Base-by-base conservation (phyloP, 148 eudicot species). In the Fagopyrum homotropicum region DNA sequence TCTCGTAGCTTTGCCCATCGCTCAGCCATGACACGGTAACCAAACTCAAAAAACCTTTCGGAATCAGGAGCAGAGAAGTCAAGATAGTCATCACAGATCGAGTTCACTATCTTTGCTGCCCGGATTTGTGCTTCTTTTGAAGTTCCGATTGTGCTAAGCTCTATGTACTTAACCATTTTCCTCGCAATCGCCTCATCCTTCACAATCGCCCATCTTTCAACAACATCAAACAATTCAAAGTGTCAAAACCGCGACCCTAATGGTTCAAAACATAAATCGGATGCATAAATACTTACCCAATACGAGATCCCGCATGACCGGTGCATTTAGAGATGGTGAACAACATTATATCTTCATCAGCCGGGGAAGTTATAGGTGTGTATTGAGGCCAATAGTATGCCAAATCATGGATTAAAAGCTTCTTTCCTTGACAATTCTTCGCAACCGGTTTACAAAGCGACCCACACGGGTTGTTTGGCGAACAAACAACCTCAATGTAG, bases 341-440 rank as follows among this genome's bases (percentile, higher is more conserved):
- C 0, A 93, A 80, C 98, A 93, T 91, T 45, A 89, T 66, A 71
- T 89, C 97, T 66, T 72, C 79, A 74, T 84, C 82, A 50, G 83
- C 84, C 2, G 83, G 66, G 3, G 64, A 29, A 44, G 96, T 84
- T 14, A 95, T 90, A 52, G 98, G 83, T 14, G 96, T 88, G 77
- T 89, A 90, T 7, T 93, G 97, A 4, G 98, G 98, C 98, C 98
- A 93, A 54, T 89, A 91, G 78, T 93, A 91, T 15, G 98, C 98
- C 56, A 90, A 89, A 73, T 95, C 98, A 79, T 86, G 86, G 19
- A 95, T 83, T 5, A 84, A 63, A 76, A 81, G 75, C 14, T 92
- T 95, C 17, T 45, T 49, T 6, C 54, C n/a, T 14, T 6, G 46
- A 15, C 47, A 40, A 43, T 12, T 43, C 47, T 40, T 69, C 12